Base-by-base conservation (phyloP, 1,139 yeast genomes). In the Zygoascus meyerae region DNA sequence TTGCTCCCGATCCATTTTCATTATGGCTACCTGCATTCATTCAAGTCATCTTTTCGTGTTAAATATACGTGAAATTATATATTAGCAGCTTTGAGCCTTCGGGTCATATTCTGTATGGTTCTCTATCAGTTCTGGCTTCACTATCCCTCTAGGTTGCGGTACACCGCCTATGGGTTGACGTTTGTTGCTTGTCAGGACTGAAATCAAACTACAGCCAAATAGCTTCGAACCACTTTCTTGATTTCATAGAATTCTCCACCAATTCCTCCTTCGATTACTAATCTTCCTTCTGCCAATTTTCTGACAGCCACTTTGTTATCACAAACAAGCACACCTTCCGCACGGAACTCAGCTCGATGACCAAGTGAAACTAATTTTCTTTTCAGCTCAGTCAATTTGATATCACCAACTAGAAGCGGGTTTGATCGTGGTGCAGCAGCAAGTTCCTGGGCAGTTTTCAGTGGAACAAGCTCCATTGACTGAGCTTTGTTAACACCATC, bases 241-340 rank as follows among this genome's bases (percentile, higher is more conserved):
- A 92, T 92, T 49, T 78, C 75, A 64, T 89, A 89, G 66, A 86
- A 92, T 49, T 86, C 76, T 2, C 77, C 77, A 5, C 90, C 82
- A 9, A 85, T 78, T 12, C 77, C 75, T 3, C 98, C 98, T 57
- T 92, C 96, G 21, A 94, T 81, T 7, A 83, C 71, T 16, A 94
- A 77, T 60, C 84, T 84, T 36, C 97, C 95, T 42, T 89, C 89
- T 8, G 79, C 77, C 2, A 85, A 74, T 63, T 92, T 90, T 49
- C 87, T 71, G 7, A 92, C 79, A 1, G 90, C 83, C 21, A 92
- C 77, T 47, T 70, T 71, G 50, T 84, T 86, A 59, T 90, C 90
- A 34, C 95, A 85, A 7, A 90, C 95, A 45, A 92, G 69, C 0
- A 90, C 81, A 62, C 97, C 98, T 62, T 89, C 97, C 48, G 97